A percentile compares a stretch with the other conserved stretches of the same genome.
These are phyloP conservation scores for Penicillium sp. DNA, from an alignment of 2,329 filamentous ascomycete species.

Conservation along the genomic window DNA sequence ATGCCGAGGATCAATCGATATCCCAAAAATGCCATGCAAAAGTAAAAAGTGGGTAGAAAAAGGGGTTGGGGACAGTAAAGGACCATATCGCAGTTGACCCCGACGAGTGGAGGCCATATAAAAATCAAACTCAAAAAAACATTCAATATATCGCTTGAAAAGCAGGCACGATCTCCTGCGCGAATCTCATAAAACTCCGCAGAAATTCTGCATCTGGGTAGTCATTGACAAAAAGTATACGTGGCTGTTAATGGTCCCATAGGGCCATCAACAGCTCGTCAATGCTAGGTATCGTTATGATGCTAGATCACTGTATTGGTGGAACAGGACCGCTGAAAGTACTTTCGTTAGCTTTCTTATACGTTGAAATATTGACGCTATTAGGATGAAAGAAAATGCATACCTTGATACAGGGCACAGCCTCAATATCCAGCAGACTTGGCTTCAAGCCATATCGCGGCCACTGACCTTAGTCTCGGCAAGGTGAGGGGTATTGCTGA, in stretches of 20 bases:
- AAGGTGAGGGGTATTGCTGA: conserved; percentile 10
- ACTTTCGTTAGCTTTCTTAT: not conserved
- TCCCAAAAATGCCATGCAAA: conserved; percentile 10
- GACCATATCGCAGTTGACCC: conserved; percentile 12
- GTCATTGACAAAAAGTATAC: not conserved
- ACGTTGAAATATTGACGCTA: no score
- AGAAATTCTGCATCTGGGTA: conserved; percentile 8
- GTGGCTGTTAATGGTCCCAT: not conserved
- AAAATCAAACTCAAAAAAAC: conserved; percentile 14
- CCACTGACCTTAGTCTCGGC: not conserved
- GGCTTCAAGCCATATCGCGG: conserved; percentile 1
- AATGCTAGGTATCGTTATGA: conserved; percentile 6
- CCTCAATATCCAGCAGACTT: conserved; percentile 11
- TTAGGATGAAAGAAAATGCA: not conserved
- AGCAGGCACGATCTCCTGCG: conserved; percentile 14
- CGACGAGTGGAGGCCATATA: conserved; percentile 12
- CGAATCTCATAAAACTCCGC: conserved; percentile 12
- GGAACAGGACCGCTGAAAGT: not conserved
- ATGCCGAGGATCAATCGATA: conserved; percentile 2
- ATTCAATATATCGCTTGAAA: conserved; percentile 19
- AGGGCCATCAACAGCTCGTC: not conserved
- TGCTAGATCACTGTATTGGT: conserved; percentile 2
- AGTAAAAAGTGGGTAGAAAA: not conserved
- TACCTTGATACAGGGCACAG: conserved; percentile 2
- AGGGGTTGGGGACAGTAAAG: not conserved